Evolutionary conservation across 2,329 filamentous ascomycete genomes (phyloP), one percentile per base, ranked within the genome.

Genomic region (Colletotrichum tanaceti): DNA sequence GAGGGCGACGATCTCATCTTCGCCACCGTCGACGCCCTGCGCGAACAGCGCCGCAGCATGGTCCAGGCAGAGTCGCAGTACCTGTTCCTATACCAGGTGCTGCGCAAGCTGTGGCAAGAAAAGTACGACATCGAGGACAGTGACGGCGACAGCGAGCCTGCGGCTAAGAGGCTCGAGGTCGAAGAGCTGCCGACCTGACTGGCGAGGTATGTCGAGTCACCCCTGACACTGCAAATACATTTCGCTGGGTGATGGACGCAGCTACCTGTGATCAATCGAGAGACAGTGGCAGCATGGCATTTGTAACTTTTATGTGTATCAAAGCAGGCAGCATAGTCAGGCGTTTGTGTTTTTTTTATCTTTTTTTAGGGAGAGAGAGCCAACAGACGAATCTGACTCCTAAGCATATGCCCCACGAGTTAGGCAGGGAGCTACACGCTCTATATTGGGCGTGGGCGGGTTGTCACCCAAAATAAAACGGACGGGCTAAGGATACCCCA

Each of bases 11-110:
- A 98, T 74, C 87, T 91, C 3, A 86, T 99, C 47, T 92, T 90
- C 72, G 86, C 91, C 20, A 91, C 92, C 0, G 94, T 99, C 62
- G 91, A 97, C 74, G 81, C 83, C 69, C 85, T 99, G 63, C 88
- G 96, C 52, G 89, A 95, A 78, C 96, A 99, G 83, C 88, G 96
- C 20, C 92, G 93, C 82, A 93, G 91, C 80, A 99, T 99, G 96
- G 96, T 99, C 5, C 96, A 98, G 80, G 91, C 92, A 53, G 92
- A 95, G 73, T 78, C 86, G 55, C 96, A 99, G 78, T 96, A 92
- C 74, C 80, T 88, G 44, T 98, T 98, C 77, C 87, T 99, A 65
- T 98, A 99, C 80, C 89, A 94, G 75, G 93, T 97, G 1, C 79
- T 98, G 74, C 87, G 89, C 59, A 91, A 93, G 77, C 82, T 89